Evolutionary conservation across 352 stramenopile genomes (phyloP).

Genomic region (Peronospora tabacina): DNA sequence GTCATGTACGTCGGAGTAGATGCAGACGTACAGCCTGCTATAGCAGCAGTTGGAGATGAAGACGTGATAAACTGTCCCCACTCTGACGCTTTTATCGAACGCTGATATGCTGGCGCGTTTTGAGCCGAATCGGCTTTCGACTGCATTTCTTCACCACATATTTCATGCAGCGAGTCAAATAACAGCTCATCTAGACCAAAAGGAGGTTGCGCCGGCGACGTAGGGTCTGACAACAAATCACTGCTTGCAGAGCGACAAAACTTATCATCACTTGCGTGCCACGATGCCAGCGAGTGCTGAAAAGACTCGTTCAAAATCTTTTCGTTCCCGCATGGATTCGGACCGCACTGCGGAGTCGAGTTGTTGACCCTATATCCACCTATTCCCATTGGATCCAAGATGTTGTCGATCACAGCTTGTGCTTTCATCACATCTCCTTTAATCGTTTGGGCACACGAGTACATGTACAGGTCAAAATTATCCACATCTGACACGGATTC

Average conservation of each 20-base stretch:
- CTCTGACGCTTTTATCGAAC: slow-evolving; percentile 6
- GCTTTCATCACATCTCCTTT: slow-evolving; percentile 11
- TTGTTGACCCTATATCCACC: slow-evolving; percentile 3
- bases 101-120: slow-evolving; percentile 15
- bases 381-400: slow-evolving; percentile 30
- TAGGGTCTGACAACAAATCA: slow-evolving; percentile 11
- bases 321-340: background rate
- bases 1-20: background rate
- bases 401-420: slow-evolving; percentile 24
- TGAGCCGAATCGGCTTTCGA: slow-evolving; percentile 1
- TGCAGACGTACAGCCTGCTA: background rate
- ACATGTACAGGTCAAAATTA: slow-evolving; percentile 9
- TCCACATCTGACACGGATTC: slow-evolving; percentile 29
- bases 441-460: slow-evolving; percentile 7
- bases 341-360: background rate
- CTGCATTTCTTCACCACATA: slow-evolving; percentile 9
- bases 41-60: slow-evolving; percentile 4
- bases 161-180: slow-evolving; percentile 21
- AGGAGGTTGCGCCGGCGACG: slow-evolving; percentile 17
- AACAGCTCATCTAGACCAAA: slow-evolving; percentile 27
- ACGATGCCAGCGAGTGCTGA: slow-evolving; percentile 6
- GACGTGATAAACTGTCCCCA: slow-evolving; percentile 11
- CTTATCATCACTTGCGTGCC: slow-evolving; percentile 7
- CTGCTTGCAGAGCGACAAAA: slow-evolving; percentile 1
- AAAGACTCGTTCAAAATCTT: background rate